phyloP scores from a whole-genome alignment of 495 filamentous ascomycete species.

The Aspergillus baeticus region DNA sequence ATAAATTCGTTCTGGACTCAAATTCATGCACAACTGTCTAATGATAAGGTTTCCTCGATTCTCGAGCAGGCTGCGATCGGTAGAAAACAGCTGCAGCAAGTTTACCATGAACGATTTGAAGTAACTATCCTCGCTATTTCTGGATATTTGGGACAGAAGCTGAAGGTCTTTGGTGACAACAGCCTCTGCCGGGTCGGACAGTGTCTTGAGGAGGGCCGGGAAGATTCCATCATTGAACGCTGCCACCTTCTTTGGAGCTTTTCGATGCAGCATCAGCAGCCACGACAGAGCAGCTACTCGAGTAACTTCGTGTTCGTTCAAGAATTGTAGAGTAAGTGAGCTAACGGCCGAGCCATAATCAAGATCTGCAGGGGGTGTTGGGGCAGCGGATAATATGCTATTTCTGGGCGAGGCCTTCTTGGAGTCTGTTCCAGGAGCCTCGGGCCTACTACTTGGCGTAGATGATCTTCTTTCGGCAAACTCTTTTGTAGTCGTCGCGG shows the following conservation, averaged over 20 bases:
- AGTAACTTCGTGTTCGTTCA: constrained; percentile 96
- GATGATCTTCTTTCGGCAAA: constrained; percentile 54
- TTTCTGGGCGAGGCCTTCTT: constrained; percentile 42
- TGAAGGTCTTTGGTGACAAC: constrained; percentile 96
- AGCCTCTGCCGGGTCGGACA: constrained; percentile 92
- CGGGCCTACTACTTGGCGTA: constrained; percentile 42
- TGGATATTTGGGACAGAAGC: constrained; percentile 91
- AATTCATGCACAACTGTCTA: constrained; percentile 85
- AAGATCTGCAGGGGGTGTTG: constrained; percentile 60
- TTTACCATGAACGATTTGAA: constrained; percentile 99
- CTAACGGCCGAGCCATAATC: constrained; percentile 98
- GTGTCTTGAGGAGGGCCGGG: constrained; percentile 90
- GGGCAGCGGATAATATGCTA: constrained; percentile 36
- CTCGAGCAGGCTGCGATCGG: constrained; percentile 86
- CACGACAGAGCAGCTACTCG: constrained; percentile 90
- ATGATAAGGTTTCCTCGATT: constrained; percentile 95
- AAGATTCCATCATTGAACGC: constrained; percentile 98
- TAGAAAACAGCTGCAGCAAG: constrained; percentile 90
- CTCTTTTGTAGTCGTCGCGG: constrained; percentile 49
- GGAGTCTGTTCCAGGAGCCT: constrained; percentile 27
- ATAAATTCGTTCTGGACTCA: constrained; percentile 94
- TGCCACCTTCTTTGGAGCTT: constrained; percentile 89
- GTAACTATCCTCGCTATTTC: constrained; percentile 94
- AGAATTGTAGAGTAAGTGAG: constrained; percentile 88
- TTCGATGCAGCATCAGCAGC: constrained; percentile 96